A percentile compares a stretch with the other conserved stretches of the same genome.
phyloP scores from a whole-genome alignment of 371 early-diverging fungal genomes.

The Syncephalastrum monosporum region DNA sequence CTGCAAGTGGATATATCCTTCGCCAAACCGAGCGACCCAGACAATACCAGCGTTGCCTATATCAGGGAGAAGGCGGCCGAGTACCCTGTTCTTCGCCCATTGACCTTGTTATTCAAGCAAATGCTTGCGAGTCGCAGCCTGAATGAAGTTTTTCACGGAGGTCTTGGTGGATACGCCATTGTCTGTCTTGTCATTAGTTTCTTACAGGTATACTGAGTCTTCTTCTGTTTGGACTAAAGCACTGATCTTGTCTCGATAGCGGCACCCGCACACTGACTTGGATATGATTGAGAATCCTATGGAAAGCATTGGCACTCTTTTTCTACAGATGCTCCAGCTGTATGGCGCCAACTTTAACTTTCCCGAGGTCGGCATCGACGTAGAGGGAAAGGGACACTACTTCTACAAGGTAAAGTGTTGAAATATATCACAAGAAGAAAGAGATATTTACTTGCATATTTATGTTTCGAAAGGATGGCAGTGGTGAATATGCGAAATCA shows the following conservation, averaged over 20 bases:
- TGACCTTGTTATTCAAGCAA: constrained; percentile 83
- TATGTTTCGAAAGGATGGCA: constrained; percentile 5
- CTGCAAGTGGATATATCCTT: constrained; percentile 80
- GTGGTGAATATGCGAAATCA: no score
- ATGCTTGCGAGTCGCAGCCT: constrained; percentile 70
- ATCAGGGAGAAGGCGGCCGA: constrained; percentile 54
- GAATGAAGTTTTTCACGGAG: constrained; percentile 94
- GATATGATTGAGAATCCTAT: constrained; percentile 57
- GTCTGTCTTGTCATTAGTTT: constrained; percentile 84
- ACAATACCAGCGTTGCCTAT: constrained; percentile 63
- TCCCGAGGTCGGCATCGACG: constrained; percentile 65
- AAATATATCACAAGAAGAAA: not conserved
- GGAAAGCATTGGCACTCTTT: constrained; percentile 87
- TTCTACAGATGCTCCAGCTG: constrained; percentile 94
- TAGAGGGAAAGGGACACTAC: constrained; percentile 60
- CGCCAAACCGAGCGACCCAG: constrained; percentile 65
- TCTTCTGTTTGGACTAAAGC: no score
- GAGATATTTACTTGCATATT: constrained; percentile 1
- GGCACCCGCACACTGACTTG: constrained; percentile 81
- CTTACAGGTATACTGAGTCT: constrained; percentile 54
- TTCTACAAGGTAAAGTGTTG: constrained; percentile 48
- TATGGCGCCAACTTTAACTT: constrained; percentile 87
- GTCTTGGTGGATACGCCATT: constrained; percentile 92
- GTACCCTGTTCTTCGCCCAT: constrained; percentile 62
- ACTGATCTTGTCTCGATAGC: constrained; percentile 25